Evolutionary conservation across 2,329 filamentous ascomycete species (phyloP).

Genomic region (Trichoderma harzianum): DNA sequence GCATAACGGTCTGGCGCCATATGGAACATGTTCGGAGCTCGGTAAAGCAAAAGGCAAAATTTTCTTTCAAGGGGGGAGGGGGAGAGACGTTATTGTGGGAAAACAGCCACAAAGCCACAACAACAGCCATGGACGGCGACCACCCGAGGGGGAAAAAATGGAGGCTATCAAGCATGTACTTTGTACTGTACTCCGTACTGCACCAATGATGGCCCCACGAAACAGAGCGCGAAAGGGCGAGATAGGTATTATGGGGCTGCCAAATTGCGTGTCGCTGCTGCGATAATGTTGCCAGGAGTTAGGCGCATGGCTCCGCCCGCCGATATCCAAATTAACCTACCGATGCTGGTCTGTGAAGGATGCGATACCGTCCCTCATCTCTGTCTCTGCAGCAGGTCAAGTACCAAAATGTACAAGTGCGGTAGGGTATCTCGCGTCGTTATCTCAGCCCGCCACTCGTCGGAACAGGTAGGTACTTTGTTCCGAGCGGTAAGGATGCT

Average conservation of each 20-base stretch:
- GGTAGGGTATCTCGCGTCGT: background rate
- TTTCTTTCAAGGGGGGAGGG: background rate
- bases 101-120: background rate
- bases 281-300: background rate
- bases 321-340: background rate
- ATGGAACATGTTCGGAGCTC: background rate
- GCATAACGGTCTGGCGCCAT: background rate
- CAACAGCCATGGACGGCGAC: background rate
- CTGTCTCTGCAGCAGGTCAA: background rate
- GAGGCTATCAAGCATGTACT: background rate
- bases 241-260: background rate
- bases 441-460: background rate
- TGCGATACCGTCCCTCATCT: background rate
- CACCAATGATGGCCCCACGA: background rate
- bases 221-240: background rate
- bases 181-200: background rate
- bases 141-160: background rate
- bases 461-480: background rate
- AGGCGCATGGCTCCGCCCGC: background rate
- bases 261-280: background rate
- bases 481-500: background rate
- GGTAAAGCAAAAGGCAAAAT: background rate
- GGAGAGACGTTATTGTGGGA: background rate
- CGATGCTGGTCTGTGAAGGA: background rate
- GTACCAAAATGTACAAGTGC: background rate